These are phyloP conservation scores for Sporobolomyces phaffii DNA, from an alignment of 768 basidiomycete genomes.

Conservation along the genomic window DNA sequence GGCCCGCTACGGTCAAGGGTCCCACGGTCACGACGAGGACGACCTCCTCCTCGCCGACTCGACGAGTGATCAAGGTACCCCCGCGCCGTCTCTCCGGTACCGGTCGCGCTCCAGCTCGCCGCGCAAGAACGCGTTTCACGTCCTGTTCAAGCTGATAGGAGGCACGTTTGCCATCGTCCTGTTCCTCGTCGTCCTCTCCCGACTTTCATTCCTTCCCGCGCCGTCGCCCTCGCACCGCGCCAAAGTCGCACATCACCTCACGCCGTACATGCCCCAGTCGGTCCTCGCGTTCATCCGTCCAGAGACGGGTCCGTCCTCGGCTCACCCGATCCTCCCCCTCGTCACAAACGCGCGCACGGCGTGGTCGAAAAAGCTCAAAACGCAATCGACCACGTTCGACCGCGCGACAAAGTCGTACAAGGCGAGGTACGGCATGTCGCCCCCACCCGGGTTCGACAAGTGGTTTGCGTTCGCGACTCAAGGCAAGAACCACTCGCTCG, in stretches of 20 bases:
- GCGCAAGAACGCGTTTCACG: constrained; percentile 1
- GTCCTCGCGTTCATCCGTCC: constrained; percentile 22
- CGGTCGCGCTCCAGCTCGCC: no score
- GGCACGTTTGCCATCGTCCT: constrained; percentile 10
- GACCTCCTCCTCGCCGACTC: background rate
- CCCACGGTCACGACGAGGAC: background rate
- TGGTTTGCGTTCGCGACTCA: constrained; percentile 44
- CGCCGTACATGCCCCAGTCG: constrained; percentile 32
- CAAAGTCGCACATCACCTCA: constrained; percentile 13
- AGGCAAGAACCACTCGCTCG: constrained; percentile 43
- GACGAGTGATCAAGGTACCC: background rate
- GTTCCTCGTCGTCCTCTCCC: constrained; percentile 9
- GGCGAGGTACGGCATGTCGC: constrained; percentile 34
- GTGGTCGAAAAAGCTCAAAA: constrained; percentile 35
- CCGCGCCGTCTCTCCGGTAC: background rate
- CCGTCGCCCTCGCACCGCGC: constrained; percentile 1
- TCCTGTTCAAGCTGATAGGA: constrained; percentile 20
- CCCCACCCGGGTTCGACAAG: constrained; percentile 43
- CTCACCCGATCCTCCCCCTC: constrained; percentile 41
- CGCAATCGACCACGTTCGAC: constrained; percentile 39
- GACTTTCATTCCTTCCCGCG: constrained; percentile 12
- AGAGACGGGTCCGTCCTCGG: background rate
- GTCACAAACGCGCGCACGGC: constrained; percentile 24
- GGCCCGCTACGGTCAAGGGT: background rate
- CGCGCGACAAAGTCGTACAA: constrained; percentile 38